phyloP scores from a whole-genome alignment of 441 rosid species.

The Flueggea neowawraea region DNA sequence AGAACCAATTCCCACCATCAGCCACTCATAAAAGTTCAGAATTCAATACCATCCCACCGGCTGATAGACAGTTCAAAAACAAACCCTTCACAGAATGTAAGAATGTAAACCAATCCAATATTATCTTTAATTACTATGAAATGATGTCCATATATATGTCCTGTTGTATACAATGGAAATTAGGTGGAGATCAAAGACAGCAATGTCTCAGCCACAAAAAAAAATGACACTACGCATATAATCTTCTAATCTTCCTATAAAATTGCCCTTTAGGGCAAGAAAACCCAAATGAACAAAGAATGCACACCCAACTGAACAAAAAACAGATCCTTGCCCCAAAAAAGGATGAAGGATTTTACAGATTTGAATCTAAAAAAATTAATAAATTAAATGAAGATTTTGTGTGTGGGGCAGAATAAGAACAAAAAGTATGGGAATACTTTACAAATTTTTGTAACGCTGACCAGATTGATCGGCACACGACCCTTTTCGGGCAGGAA shows the following conservation, averaged over 20 bases:
- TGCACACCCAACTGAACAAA: slow-evolving; percentile 23
- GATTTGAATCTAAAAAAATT: slow-evolving; percentile 26
- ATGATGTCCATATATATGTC: slow-evolving; percentile 1
- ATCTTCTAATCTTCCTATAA: slow-evolving; percentile 17
- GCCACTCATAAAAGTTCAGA: too few species aligned
- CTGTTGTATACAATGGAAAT: slow-evolving; percentile 37
- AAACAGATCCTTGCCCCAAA: slow-evolving; percentile 24
- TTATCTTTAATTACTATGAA: slow-evolving; percentile 15
- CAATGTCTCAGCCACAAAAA: slow-evolving; percentile 36
- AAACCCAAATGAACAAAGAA: slow-evolving; percentile 15
- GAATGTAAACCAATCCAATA: slow-evolving; percentile 6
- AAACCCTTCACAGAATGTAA: too few species aligned
- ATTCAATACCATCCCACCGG: too few species aligned
- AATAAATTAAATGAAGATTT: slow-evolving; percentile 35
- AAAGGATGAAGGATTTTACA: slow-evolving; percentile 30
- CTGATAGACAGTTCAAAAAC: too few species aligned
- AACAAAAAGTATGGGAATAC: slow-evolving; percentile 14
- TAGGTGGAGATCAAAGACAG: slow-evolving; percentile 25
- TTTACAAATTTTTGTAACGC: slow-evolving; percentile 30
- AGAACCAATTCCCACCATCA: too few species aligned
- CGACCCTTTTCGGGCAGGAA: slow-evolving; percentile 18
- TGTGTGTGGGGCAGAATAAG: slow-evolving; percentile 24
- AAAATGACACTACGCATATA: slow-evolving; percentile 16
- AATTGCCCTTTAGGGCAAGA: slow-evolving; percentile 27
- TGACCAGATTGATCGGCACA: slow-evolving; percentile 18